Evolutionary conservation across 2,329 filamentous ascomycete genomes (phyloP).

Genomic region (Neopestalotiopsis sp.): DNA sequence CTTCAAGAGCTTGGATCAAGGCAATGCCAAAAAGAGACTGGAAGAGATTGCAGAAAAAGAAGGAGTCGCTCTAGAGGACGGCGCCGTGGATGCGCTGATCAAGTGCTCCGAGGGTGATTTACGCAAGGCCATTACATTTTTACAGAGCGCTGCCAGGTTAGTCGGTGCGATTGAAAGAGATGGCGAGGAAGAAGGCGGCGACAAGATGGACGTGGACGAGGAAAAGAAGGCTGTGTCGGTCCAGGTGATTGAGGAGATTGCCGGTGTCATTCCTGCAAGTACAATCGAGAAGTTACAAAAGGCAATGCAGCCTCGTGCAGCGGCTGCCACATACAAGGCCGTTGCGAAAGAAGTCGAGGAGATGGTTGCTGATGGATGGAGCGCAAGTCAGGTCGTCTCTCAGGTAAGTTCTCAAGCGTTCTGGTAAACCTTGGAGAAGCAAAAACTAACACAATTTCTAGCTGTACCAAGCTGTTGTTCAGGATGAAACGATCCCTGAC

Average conservation of each 20-base stretch:
- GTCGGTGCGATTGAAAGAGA: constrained; percentile 69
- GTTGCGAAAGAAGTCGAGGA: constrained; percentile 85
- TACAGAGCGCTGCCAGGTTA: constrained; percentile 91
- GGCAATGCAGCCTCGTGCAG: constrained; percentile 76
- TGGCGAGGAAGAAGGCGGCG: constrained; percentile 52
- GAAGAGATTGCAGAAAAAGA: constrained; percentile 84
- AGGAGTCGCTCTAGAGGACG: constrained; percentile 75
- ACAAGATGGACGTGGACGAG: constrained; percentile 65
- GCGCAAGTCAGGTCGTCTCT: constrained; percentile 82
- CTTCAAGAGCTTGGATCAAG: constrained; percentile 93
- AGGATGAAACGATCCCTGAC: constrained; percentile 83
- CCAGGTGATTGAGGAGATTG: constrained; percentile 89
- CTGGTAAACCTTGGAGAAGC: background rate
- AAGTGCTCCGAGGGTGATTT: constrained; percentile 91
- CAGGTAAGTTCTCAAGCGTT: constrained; percentile 61
- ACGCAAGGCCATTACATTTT: constrained; percentile 92
- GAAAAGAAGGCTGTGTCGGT: constrained; percentile 72
- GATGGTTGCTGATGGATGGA: constrained; percentile 96
- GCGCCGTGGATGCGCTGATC: constrained; percentile 84
- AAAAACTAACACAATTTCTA: constrained; percentile 37
- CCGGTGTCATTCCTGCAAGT: constrained; percentile 83
- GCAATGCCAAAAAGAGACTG: constrained; percentile 79
- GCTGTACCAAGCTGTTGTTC: constrained; percentile 83
- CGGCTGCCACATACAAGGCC: constrained; percentile 70
- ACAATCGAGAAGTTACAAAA: constrained; percentile 75